Base-by-base conservation (phyloP, 768 basidiomycete species). In the Dentipellis sp. region DNA sequence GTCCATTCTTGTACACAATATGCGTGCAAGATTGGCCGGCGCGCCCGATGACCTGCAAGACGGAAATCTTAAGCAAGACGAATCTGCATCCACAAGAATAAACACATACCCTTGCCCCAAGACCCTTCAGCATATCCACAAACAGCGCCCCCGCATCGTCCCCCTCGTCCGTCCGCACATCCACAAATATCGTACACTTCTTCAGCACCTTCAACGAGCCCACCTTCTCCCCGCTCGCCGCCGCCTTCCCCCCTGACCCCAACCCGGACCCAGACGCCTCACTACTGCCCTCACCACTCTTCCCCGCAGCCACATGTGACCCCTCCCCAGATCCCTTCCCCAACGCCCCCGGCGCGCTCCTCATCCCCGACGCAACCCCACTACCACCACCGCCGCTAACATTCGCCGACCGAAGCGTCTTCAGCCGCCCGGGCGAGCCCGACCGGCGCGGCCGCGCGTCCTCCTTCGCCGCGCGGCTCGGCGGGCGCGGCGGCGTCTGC, bases 1-100 rank as follows among this genome's bases (percentile, higher is more conserved):
- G 66, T 1, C 91, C 91, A 57, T 89, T 86, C 75, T 93, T 94
- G 69, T 78, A 94, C 7, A 94, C 80, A 56, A 94, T 81, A 67
- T 92, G 91, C 5, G 90, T 92, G 61, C 91, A 84, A 17, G 78
- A 79, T 65, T 83, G 80, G 29, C 86, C 81, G 17, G 88, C 79
- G 54, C 87, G 78, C 52, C 75, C 72, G 57, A 86, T 69, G 47
- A 87, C 78, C 83, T 88, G 57, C 40, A 47, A 19, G 10, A 16
- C 36, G 48, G 29, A 45, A 50, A n/a, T 22, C 29, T 21, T 37
- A 29, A 55, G 19, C 40, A 39, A 22, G 5, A 38, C 29, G 29
- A 29, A 29, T 19, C 11, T 36, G 40, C 14, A 48, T 17, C 37
- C 48, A 34, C 48, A 29, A 23, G 17, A 22, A 49, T 55, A n/a